These are phyloP conservation scores for Candida awuae DNA, from an alignment of 805 yeast genomes.

Conservation along the genomic window DNA sequence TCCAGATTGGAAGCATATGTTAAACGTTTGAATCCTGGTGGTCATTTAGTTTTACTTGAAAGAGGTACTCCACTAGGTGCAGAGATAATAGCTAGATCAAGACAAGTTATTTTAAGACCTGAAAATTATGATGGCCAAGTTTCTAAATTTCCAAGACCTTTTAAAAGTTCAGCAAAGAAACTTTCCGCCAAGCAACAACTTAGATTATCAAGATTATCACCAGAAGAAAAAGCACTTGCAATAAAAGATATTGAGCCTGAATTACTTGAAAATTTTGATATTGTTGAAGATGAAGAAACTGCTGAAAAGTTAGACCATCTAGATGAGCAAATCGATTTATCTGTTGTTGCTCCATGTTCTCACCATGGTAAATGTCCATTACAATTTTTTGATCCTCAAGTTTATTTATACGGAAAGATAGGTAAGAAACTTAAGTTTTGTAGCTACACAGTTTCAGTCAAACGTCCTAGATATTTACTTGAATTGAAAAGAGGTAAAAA, in stretches of 20 bases:
- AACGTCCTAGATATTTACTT: slow-evolving; percentile 69
- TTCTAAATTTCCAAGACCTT: slow-evolving; percentile 66
- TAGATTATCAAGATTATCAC: slow-evolving; percentile 7
- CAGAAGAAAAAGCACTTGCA: slow-evolving; percentile 15
- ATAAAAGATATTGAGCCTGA: slow-evolving; percentile 22
- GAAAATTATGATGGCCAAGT: slow-evolving; percentile 48
- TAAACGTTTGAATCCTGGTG: slow-evolving; percentile 62
- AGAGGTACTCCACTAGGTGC: slow-evolving; percentile 87
- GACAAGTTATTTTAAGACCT: slow-evolving; percentile 87
- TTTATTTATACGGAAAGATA: slow-evolving; percentile 42
- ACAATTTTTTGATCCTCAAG: slow-evolving; percentile 67
- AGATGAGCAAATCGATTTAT: slow-evolving; percentile 38
- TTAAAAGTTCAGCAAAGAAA: slow-evolving; percentile 30
- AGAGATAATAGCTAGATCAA: slow-evolving; percentile 80
- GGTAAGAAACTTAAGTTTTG: slow-evolving; percentile 68
- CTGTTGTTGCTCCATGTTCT: slow-evolving; percentile 80
- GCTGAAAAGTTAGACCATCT: slow-evolving; percentile 4
- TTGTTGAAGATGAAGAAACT: slow-evolving; percentile 13
- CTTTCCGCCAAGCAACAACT: slow-evolving; percentile 5
- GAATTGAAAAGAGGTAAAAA: slow-evolving; percentile 80
- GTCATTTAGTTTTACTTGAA: slow-evolving; percentile 72
- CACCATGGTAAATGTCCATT: slow-evolving; percentile 85
- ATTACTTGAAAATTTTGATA: slow-evolving; percentile 19
- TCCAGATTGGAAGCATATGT: slow-evolving; percentile 51
- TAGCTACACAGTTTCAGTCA: slow-evolving; percentile 59